phyloP scores from a whole-genome alignment of 805 yeast species.

The Candida morakotiae region DNA sequence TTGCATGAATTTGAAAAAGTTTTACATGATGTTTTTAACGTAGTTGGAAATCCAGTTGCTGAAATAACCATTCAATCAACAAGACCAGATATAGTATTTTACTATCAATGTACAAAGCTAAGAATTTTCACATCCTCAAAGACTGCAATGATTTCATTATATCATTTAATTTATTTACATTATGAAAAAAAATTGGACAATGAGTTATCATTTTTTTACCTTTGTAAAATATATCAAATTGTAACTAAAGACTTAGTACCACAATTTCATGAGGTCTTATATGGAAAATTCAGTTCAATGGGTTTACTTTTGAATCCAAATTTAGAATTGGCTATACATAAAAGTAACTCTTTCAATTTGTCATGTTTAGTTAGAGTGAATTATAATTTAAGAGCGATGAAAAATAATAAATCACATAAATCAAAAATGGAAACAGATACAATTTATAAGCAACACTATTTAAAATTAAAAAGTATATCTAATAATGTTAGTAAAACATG shows the following conservation, averaged over 20 bases:
- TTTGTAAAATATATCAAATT: slow-evolving; percentile 24
- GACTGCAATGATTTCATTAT: slow-evolving; percentile 12
- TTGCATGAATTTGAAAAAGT: slow-evolving; percentile 9
- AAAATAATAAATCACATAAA: slow-evolving; percentile 11
- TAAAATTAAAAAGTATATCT: slow-evolving; percentile 5
- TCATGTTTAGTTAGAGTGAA: slow-evolving; percentile 17
- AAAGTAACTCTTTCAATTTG: slow-evolving; percentile 23
- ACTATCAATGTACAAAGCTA: slow-evolving; percentile 8
- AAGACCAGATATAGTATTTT: slow-evolving; percentile 1
- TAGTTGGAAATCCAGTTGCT: neutral
- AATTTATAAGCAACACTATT: slow-evolving; percentile 7
- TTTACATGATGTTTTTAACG: slow-evolving; percentile 4
- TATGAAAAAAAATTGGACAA: slow-evolving; percentile 27
- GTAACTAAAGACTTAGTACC: slow-evolving; percentile 29
- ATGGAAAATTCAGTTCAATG: slow-evolving; percentile 23
- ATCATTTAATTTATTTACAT: slow-evolving; percentile 34
- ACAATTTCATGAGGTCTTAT: slow-evolving; percentile 24
- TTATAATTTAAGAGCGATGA: slow-evolving; percentile 9
- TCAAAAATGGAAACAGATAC: slow-evolving; percentile 9
- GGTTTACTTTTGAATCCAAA: slow-evolving; percentile 32
- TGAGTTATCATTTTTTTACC: slow-evolving; percentile 27
- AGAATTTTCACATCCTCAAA: slow-evolving; percentile 11
- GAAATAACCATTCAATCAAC: neutral
- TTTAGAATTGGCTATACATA: slow-evolving; percentile 34
- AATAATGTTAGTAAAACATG: slow-evolving; percentile 11